A percentile compares a stretch with the other conserved stretches of the same genome.
Conservation (phyloP, 768 basidiomycete species). For the Suillus luteus region DNA sequence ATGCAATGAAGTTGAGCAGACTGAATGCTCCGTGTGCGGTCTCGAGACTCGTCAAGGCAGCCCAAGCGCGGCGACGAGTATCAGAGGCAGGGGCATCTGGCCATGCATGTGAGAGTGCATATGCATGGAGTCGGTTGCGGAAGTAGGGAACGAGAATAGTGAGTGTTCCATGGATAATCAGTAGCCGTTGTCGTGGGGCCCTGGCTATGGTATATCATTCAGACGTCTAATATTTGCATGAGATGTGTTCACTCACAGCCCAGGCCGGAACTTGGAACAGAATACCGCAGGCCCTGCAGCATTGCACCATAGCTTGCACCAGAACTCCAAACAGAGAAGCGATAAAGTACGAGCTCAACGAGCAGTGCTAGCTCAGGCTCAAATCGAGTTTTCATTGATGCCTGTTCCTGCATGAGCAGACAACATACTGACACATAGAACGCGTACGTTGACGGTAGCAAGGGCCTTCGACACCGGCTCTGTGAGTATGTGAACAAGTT, state of each 20-base stretch:
- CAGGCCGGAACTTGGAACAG: slow-evolving; percentile 20
- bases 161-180: slow-evolving; percentile 68
- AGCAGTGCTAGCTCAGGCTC: slow-evolving; percentile 76
- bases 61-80: slow-evolving; percentile 73
- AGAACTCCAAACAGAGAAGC: slow-evolving; percentile 78
- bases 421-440: slow-evolving; percentile 1
- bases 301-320: slow-evolving; percentile 84
- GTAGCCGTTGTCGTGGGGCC: slow-evolving; percentile 56
- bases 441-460: slow-evolving; percentile 63
- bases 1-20: slow-evolving; percentile 77
- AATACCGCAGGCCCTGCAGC: slow-evolving; percentile 76
- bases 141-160: slow-evolving; percentile 81
- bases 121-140: slow-evolving; percentile 67
- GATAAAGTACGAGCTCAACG: slow-evolving; percentile 74
- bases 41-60: slow-evolving; percentile 63
- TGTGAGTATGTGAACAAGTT: slow-evolving; percentile 77
- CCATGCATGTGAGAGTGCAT: slow-evolving; percentile 86
- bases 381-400: slow-evolving; percentile 57
- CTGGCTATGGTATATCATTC: slow-evolving; percentile 52
- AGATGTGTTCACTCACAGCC: slow-evolving; percentile 24
- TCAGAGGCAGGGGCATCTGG: slow-evolving; percentile 87
- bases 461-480: slow-evolving; percentile 81
- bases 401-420: slow-evolving; percentile 40
- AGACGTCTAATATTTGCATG: not conserved
- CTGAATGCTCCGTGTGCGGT: slow-evolving; percentile 61